phyloP scores from a whole-genome alignment of 192 early-diverging fungal species.

The Obelidium mucronatum region DNA sequence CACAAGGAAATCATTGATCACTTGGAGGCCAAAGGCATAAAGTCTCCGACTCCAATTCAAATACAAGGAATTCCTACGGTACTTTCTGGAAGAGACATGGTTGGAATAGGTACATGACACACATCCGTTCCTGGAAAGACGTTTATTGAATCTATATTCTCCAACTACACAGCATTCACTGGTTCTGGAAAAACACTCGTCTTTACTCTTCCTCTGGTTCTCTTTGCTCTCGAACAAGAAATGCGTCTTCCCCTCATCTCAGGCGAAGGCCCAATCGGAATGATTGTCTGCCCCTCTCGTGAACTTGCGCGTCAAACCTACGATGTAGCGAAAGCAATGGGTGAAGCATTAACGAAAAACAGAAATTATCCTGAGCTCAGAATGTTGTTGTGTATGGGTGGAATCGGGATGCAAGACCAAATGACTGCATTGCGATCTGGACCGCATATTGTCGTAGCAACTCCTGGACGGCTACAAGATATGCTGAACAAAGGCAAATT shows the following conservation, averaged over 20 bases:
- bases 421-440: conserved; percentile 73
- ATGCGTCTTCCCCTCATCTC: conserved; percentile 75
- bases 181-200: conserved; percentile 96
- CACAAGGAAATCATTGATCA: conserved; percentile 80
- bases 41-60: conserved; percentile 95
- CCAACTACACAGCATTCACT: conserved; percentile 78
- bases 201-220: conserved; percentile 92
- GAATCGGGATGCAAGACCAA: conserved; percentile 93
- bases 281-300: conserved; percentile 95
- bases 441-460: conserved; percentile 94
- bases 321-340: conserved; percentile 78
- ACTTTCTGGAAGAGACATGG: conserved; percentile 94
- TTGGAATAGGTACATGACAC: conserved; percentile 62
- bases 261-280: conserved; percentile 92
- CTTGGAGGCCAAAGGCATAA: conserved; percentile 80
- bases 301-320: conserved; percentile 96
- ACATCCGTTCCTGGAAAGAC: not conserved
- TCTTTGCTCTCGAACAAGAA: conserved; percentile 96
- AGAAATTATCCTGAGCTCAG: conserved; percentile 78
- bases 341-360: conserved; percentile 57
- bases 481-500: conserved; percentile 89
- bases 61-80: conserved; percentile 95
- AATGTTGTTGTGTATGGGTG: conserved; percentile 90
- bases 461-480: conserved; percentile 93
- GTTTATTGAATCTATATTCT: too few relatives aligned